Conservation (phyloP, 106 monocot species). For the Chionographis japonica region DNA sequence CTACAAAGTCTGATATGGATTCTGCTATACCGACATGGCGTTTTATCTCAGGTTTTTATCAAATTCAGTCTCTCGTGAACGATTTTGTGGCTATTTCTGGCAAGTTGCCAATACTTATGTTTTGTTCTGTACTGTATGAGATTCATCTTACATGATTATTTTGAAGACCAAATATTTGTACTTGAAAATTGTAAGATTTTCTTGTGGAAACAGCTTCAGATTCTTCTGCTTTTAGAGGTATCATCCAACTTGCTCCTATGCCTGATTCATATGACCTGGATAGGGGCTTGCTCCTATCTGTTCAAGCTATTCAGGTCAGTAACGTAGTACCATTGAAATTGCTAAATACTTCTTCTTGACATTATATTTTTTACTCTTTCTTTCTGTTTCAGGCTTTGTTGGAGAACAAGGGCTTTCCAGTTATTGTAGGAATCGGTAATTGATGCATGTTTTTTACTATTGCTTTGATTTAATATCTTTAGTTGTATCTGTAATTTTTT, state of each 20-base stretch:
- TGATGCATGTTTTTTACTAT: not conserved
- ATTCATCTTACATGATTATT: not conserved
- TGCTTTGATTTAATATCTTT: not conserved
- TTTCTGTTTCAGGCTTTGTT: conserved; percentile 65
- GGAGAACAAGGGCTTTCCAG: conserved; percentile 89
- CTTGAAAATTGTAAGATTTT: conserved; percentile 25
- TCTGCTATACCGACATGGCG: conserved; percentile 66
- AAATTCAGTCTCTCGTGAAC: not conserved
- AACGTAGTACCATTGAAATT: not conserved
- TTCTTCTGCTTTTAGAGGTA: conserved; percentile 68
- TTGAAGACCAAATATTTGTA: not conserved
- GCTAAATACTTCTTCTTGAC: not conserved
- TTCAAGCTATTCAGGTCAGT: conserved; percentile 93
- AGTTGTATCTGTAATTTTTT: too few species aligned
- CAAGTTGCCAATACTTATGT: not conserved
- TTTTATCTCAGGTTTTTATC: conserved; percentile 65
- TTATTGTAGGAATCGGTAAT: conserved; percentile 98
- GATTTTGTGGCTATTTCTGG: not conserved
- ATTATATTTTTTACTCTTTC: conserved; percentile 3
- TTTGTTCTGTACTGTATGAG: not conserved
- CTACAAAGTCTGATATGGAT: conserved; percentile 78
- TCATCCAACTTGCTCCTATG: conserved; percentile 72
- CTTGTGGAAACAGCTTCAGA: conserved; percentile 58
- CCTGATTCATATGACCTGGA: conserved; percentile 92
- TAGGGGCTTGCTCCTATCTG: conserved; percentile 88